phyloP scores from a whole-genome alignment of 345 rosid genomes.

The Laguncularia racemosa region DNA sequence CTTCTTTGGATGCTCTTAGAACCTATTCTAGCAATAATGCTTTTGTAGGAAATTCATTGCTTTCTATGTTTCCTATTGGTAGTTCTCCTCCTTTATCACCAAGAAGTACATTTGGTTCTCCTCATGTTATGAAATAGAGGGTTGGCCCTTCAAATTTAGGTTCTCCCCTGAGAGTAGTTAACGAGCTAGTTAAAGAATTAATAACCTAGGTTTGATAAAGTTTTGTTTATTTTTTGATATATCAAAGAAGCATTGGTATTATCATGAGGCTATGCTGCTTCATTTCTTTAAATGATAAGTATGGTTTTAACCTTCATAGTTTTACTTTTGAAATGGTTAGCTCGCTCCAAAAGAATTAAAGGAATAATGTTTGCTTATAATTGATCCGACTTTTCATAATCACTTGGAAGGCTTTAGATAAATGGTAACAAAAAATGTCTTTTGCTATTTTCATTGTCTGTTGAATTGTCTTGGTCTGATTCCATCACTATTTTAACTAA shows the following conservation, averaged over 20 bases:
- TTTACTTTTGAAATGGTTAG: slow-evolving; percentile 66
- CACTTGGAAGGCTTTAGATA: slow-evolving; percentile 50
- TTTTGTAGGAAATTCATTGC: no score
- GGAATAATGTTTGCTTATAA: slow-evolving; percentile 51
- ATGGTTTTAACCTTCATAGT: no score
- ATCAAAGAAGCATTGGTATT: no score
- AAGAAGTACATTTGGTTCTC: slow-evolving; percentile 63
- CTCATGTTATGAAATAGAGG: slow-evolving; percentile 59
- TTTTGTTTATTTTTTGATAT: no score
- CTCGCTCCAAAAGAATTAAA: slow-evolving; percentile 64
- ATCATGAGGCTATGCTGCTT: no score
- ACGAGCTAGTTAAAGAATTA: no score
- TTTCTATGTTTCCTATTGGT: slow-evolving; percentile 74
- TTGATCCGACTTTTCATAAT: slow-evolving; percentile 43
- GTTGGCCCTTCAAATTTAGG: slow-evolving; percentile 60
- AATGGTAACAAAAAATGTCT: slow-evolving; percentile 42
- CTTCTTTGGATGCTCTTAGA: slow-evolving; percentile 35
- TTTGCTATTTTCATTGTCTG: no score
- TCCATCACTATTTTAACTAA: slow-evolving; percentile 16
- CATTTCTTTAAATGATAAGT: no score
- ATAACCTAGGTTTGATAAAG: no score
- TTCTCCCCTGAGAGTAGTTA: no score
- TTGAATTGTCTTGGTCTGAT: no score
- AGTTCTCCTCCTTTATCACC: slow-evolving; percentile 93
- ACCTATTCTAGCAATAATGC: slow-evolving; percentile 33